Evolutionary conservation across 176 grass and related monocot genomes (phyloP), one percentile per base, ranked within the genome.

Genomic region (Carex pumila): DNA sequence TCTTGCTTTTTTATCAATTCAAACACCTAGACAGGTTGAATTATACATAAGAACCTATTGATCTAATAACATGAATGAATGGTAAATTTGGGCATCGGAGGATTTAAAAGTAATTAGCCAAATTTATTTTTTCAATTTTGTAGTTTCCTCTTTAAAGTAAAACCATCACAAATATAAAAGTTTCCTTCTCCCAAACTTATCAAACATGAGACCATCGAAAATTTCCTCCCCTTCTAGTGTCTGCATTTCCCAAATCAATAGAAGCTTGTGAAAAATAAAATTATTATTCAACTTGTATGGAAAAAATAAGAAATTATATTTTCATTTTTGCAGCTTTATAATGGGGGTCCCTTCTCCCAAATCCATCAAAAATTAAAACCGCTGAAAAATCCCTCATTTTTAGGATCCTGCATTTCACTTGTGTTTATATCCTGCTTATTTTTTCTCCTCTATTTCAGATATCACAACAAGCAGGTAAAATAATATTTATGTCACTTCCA

Each of bases 1-100:
- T 98, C 91, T 90, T 71, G 65, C 84, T 93, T 91, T 81, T 63
- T 93, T 85, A 91, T 65, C 52, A 90, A 34, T 58, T 94, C 95
- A 80, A 98, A 98, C 41, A 89, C 39, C 96, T 95, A 85, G 68
- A 70, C 17, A 79, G 8, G 86, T 29, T 74, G 39, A 62, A 76
- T 50, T 10, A 50, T 62, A 56, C 12, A 75, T 75, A 30, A 75
- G 71, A 75, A 22, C 47, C 12, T 15, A 54, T 15, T 8, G 47
- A 25, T 75, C 3, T 18, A 53, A 25, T 18, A 1, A 61, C 34
- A 79, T 14, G 77, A 70, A 32, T 70, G 36, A 22, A 83, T 17
- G 12, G 19, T 32, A 14, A 39, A 0, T 54, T 62, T n/a, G 2
- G 43, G 37, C 67, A 71, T 9, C 18, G 8, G 22, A 54, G 6